phyloP scores from a whole-genome alignment of 2,329 filamentous ascomycete species.

The Hymenoscyphus scutula region DNA sequence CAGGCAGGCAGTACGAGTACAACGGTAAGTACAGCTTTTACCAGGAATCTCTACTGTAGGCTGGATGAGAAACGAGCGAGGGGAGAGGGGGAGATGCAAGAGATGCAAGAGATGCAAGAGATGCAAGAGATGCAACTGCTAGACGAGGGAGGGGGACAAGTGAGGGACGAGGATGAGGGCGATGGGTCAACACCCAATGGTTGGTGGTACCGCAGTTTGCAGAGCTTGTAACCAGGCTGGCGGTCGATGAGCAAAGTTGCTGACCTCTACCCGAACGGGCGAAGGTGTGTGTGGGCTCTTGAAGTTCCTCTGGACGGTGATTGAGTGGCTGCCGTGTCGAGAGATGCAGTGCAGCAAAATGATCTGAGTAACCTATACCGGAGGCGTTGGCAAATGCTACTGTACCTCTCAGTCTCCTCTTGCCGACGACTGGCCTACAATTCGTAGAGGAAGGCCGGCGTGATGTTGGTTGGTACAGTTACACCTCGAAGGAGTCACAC shows the following conservation, averaged over 20 bases:
- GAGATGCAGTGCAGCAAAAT: background rate
- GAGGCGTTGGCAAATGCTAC: background rate
- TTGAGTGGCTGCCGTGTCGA: background rate
- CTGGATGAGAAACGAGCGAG: background rate
- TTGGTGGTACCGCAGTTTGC: background rate
- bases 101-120: background rate
- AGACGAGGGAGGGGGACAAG: no score
- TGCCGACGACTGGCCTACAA: background rate
- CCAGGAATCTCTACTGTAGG: background rate
- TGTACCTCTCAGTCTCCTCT: background rate
- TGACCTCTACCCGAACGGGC: slow-evolving; percentile 1
- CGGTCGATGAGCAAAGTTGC: background rate
- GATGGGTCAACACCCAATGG: background rate
- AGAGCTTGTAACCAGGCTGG: slow-evolving; percentile 3
- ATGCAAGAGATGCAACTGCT: no score
- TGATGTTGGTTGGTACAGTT: background rate
- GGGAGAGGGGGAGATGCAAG: background rate
- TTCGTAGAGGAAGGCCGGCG: background rate
- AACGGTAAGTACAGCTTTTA: background rate
- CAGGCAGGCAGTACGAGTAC: no score
- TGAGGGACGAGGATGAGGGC: background rate
- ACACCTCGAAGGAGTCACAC: background rate
- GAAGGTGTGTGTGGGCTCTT: background rate
- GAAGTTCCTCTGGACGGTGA: background rate
- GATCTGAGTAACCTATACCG: background rate